Conservation (phyloP, 2,329 filamentous ascomycete species). For the Fusarium albidum region DNA sequence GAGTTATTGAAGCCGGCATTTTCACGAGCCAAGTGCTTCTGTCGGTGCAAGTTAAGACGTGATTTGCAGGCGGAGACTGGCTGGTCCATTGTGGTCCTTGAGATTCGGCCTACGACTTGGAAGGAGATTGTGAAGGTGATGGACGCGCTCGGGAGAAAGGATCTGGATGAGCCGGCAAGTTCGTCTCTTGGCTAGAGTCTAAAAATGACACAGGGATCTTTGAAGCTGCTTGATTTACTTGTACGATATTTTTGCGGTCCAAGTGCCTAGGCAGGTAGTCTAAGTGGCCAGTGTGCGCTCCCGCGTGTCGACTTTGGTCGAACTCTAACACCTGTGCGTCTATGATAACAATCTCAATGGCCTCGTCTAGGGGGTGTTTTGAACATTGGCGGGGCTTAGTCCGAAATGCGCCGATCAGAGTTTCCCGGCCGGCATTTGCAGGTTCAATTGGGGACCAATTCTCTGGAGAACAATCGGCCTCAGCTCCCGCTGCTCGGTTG, state of each 20-base stretch:
- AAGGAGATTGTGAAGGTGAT: slow-evolving; percentile 39
- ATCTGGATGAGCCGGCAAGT: slow-evolving; percentile 35
- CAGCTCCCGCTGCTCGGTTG: slow-evolving; percentile 57
- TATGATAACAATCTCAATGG: neutral
- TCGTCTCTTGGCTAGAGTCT: neutral
- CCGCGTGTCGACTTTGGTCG: neutral
- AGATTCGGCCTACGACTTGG: slow-evolving; percentile 41
- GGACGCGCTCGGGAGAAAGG: slow-evolving; percentile 39
- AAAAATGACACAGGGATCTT: neutral
- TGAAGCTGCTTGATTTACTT: neutral
- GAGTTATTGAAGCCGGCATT: slow-evolving; percentile 33
- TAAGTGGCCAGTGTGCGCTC: no score
- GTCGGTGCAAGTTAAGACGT: slow-evolving; percentile 39
- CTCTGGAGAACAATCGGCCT: slow-evolving; percentile 47
- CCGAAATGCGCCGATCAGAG: neutral
- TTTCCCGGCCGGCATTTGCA: slow-evolving; percentile 16
- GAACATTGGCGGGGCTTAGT: neutral
- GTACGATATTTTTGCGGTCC: neutral
- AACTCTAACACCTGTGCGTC: neutral
- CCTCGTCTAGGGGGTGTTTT: neutral
- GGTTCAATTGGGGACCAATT: slow-evolving; percentile 47
- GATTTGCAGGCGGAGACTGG: slow-evolving; percentile 33
- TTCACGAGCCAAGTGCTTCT: slow-evolving; percentile 43
- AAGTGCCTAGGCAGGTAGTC: no score
- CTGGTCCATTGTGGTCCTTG: slow-evolving; percentile 38